phyloP scores from a whole-genome alignment of 176 grass and related monocot species.

The Aegilops speltoides region DNA sequence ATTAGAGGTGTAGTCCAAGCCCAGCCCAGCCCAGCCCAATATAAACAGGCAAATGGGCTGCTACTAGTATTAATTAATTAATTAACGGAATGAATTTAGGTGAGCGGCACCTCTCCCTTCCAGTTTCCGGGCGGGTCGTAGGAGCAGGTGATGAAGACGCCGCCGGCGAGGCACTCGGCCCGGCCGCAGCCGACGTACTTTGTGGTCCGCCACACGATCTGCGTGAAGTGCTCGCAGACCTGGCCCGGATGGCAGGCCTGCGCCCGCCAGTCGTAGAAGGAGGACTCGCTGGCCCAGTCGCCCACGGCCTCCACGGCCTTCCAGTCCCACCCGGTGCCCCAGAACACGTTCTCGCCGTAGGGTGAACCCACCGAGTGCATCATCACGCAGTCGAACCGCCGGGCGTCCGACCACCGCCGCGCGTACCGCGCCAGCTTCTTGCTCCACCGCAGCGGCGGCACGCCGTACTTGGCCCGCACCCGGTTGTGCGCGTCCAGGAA shows the following conservation, averaged over 20 bases:
- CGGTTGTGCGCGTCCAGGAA: slow-evolving; percentile 61
- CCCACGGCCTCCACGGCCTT: slow-evolving; percentile 22
- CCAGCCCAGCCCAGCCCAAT: too few relatives aligned
- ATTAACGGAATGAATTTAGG: not conserved
- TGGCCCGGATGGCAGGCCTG: slow-evolving; percentile 38
- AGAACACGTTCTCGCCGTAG: slow-evolving; percentile 59
- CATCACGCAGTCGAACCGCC: slow-evolving; percentile 42
- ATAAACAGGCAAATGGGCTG: too few relatives aligned
- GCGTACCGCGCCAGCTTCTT: slow-evolving; percentile 41
- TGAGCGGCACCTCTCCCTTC: slow-evolving; percentile 47
- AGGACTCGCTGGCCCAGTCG: slow-evolving; percentile 41
- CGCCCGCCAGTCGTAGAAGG: slow-evolving; percentile 41
- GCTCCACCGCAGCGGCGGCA: slow-evolving; percentile 39
- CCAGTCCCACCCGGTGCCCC: slow-evolving; percentile 37
- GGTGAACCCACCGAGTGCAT: slow-evolving; percentile 8
- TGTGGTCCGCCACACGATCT: slow-evolving; percentile 51
- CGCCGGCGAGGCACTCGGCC: slow-evolving; percentile 35
- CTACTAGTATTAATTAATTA: too few relatives aligned
- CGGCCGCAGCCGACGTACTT: slow-evolving; percentile 45
- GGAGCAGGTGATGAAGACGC: slow-evolving; percentile 54
- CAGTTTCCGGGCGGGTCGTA: slow-evolving; percentile 58
- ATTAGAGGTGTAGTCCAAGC: too few relatives aligned
- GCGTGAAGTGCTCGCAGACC: slow-evolving; percentile 61
- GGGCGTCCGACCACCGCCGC: slow-evolving; percentile 48
- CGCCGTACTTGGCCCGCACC: slow-evolving; percentile 42